These are phyloP conservation scores for Venturiaceae sp. DNA, from an alignment of 2,329 filamentous ascomycete genomes.

Conservation along the genomic window DNA sequence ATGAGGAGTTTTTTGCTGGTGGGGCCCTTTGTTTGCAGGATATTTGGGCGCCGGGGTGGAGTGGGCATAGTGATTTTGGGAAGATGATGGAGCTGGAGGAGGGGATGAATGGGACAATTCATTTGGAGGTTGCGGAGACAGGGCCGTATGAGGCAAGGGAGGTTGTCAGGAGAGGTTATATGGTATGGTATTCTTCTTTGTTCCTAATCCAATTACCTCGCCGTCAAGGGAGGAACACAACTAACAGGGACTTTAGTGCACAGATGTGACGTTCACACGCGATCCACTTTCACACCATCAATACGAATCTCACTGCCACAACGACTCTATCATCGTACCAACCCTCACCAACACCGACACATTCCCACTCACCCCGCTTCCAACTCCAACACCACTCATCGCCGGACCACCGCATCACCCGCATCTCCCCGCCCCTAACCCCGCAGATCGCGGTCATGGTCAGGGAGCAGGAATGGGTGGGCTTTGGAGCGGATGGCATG, in stretches of 20 bases:
- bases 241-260: too few species aligned
- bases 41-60: background rate
- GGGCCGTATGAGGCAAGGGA: background rate
- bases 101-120: background rate
- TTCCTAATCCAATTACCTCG: background rate
- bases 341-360: background rate
- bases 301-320: background rate
- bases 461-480: background rate
- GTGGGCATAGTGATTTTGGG: background rate
- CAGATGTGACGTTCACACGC: background rate
- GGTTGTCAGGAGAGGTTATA: background rate
- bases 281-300: background rate
- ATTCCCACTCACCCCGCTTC: background rate
- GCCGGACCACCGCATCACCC: background rate
- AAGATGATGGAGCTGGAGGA: background rate
- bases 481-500: background rate
- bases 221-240: too few species aligned
- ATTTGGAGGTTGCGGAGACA: background rate
- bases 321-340: background rate
- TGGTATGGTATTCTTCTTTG: background rate
- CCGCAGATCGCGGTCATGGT: background rate
- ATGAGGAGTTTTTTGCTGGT: background rate
- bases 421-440: background rate
- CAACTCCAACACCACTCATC: background rate
- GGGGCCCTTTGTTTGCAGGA: background rate